Evolutionary conservation across 2,329 filamentous ascomycete species (phyloP), one percentile per base, ranked within the genome.

Genomic region (Hirsutella rhossiliensis): DNA sequence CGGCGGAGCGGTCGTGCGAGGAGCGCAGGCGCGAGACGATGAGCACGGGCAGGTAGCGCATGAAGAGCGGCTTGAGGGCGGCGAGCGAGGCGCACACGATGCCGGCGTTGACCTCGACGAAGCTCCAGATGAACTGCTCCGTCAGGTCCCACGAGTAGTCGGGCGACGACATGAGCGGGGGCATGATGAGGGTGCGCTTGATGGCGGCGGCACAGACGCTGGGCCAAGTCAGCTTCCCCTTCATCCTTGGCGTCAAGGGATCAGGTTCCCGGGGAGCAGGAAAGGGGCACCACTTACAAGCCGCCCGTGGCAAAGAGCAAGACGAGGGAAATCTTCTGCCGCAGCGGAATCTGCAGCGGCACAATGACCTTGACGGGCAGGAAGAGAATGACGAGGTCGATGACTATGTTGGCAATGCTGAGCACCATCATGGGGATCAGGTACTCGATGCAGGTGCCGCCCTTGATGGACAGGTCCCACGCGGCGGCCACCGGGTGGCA

Each of bases 291-390:
- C 39, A 53, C 53, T 50, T 40, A 56, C 54, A 55, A 51, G 12
- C 56, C 55, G 27, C 56, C 56, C 6, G 56, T 58, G 2, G 66
- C 65, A 41, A 72, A 72, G 36, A 72, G 58, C 17, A 61, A 43
- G 34, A 62, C 58, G 32, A 81, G 62, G 0, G 71, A 73, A 13
- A 72, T 54, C 43, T 75, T 74, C 44, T 75, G 71, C 3, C 61
- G 61, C 4, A 53, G 55, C 0, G 71, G 68, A 7, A 75, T 71
- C 44, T 71, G 62, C 3, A 76, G 62, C 3, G 60, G 60, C 0
- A 64, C 56, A 0, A 74, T 57, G 1, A 69, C 65, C 1, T 58
- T 60, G 31, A 73, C 56, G 1, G 71, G 71, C 1, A 74, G 56
- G 0, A 57, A 42, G 7, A 73, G 58, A 34, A 73, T 66, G 52